Evolutionary conservation across 1,139 yeast species (phyloP).

Genomic region (Yamadazyma jaroonii): DNA sequence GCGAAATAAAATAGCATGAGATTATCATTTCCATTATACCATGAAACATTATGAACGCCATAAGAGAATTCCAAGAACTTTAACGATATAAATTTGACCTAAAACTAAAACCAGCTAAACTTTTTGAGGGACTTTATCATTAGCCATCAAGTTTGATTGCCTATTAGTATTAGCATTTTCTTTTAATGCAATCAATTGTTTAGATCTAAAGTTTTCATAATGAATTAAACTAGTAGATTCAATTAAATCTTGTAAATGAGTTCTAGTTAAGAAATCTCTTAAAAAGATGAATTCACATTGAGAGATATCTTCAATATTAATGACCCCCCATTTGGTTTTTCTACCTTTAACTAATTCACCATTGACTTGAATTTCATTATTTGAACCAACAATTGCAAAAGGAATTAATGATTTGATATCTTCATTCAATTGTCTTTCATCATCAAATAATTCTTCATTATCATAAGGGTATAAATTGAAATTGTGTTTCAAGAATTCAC

Average conservation of each 20-base stretch:
- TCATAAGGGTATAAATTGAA: conserved; percentile 88
- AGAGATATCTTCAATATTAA: conserved; percentile 87
- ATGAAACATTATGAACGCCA: no score
- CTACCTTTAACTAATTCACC: conserved; percentile 88
- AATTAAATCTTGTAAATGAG: conserved; percentile 93
- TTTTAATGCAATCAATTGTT: conserved; percentile 90
- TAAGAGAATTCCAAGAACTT: no score
- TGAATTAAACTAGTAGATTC: conserved; percentile 88
- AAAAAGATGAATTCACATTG: conserved; percentile 95
- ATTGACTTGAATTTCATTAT: conserved; percentile 64
- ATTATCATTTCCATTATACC: no score
- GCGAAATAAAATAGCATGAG: no score
- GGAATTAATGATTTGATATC: conserved; percentile 83
- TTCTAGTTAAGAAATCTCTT: conserved; percentile 90
- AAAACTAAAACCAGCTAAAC: not conserved
- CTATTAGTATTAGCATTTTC: conserved; percentile 67
- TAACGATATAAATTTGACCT: not conserved
- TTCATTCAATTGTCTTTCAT: conserved; percentile 73
- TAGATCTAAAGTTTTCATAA: conserved; percentile 89
- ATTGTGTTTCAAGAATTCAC: conserved; percentile 70
- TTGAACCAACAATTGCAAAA: conserved; percentile 95
- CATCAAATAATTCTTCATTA: conserved; percentile 68
- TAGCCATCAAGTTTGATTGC: conserved; percentile 18
- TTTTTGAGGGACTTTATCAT: conserved; percentile 3
- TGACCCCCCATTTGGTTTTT: conserved; percentile 89